A percentile compares a stretch with the other conserved stretches of the same genome.
Conservation (phyloP, 345 rosid genomes). For the Salix arbutifolia region DNA sequence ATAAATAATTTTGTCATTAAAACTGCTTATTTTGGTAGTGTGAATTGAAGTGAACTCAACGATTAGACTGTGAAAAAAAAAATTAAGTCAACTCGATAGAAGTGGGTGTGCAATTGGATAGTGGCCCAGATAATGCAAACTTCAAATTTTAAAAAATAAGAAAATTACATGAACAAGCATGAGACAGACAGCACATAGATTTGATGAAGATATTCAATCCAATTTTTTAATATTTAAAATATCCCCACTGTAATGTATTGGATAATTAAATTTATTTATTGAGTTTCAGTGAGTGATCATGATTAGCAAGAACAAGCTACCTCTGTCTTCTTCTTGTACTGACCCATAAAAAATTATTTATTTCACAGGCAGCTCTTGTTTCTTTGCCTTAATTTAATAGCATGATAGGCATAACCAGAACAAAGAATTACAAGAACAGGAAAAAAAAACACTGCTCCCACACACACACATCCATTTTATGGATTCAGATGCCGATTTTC, state of each 20-base stretch:
- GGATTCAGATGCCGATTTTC: no score
- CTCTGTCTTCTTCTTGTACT: background rate
- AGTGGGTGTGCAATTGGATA: background rate
- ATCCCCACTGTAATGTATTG: background rate
- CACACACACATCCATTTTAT: no score
- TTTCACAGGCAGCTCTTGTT: background rate
- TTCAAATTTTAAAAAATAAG: background rate
- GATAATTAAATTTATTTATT: background rate
- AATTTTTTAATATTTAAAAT: background rate
- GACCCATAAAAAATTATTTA: background rate
- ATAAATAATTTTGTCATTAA: no score
- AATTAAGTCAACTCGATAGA: background rate
- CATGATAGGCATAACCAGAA: background rate
- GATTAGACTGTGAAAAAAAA: background rate
- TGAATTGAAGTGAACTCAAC: background rate
- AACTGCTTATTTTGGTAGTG: no score
- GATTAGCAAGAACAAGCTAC: background rate
- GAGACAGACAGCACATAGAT: background rate
- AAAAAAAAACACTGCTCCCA: no score
- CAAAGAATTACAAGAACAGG: background rate
- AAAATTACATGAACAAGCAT: background rate
- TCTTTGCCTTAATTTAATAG: background rate
- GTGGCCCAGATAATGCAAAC: background rate
- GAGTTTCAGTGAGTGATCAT: conserved; percentile 14
- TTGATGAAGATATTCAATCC: background rate